phyloP scores from a whole-genome alignment of 2,329 filamentous ascomycete genomes.

The Calonectria multiphialidica region DNA sequence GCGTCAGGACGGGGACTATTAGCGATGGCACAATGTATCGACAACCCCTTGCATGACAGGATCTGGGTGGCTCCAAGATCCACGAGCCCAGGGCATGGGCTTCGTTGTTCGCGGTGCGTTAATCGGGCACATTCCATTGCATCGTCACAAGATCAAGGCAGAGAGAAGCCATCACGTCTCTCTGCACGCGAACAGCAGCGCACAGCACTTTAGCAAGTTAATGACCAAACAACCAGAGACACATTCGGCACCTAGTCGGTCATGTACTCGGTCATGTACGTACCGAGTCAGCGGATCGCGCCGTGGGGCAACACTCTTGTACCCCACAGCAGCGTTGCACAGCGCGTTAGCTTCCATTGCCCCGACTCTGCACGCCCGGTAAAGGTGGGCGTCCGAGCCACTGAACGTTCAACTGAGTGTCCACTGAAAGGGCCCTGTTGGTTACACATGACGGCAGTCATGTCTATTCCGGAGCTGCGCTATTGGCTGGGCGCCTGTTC shows the following conservation, averaged over 20 bases:
- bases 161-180: not conserved
- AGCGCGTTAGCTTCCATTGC: slow-evolving; percentile 39
- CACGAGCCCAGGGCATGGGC: slow-evolving; percentile 5
- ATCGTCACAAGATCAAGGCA: not conserved
- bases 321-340: slow-evolving; percentile 26
- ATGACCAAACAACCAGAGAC: not conserved
- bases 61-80: not conserved
- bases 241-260: not conserved
- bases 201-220: not conserved
- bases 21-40: not conserved
- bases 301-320: slow-evolving; percentile 9
- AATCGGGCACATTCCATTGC: not conserved
- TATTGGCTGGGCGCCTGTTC: slow-evolving; percentile 21
- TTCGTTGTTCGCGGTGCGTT: not conserved
- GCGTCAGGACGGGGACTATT: not conserved
- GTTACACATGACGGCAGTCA: slow-evolving; percentile 1
- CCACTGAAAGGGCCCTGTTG: not conserved
- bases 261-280: slow-evolving; percentile 6
- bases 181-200: not conserved
- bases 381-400: not conserved
- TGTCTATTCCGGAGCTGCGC: slow-evolving; percentile 16
- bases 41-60: not conserved
- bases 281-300: slow-evolving; percentile 20
- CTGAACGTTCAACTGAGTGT: not conserved
- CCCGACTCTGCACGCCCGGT: slow-evolving; percentile 31